Evolutionary conservation across 2,329 filamentous ascomycete species (phyloP), one percentile per base, ranked within the genome.

Genomic region (Ciborinia camelliae): DNA sequence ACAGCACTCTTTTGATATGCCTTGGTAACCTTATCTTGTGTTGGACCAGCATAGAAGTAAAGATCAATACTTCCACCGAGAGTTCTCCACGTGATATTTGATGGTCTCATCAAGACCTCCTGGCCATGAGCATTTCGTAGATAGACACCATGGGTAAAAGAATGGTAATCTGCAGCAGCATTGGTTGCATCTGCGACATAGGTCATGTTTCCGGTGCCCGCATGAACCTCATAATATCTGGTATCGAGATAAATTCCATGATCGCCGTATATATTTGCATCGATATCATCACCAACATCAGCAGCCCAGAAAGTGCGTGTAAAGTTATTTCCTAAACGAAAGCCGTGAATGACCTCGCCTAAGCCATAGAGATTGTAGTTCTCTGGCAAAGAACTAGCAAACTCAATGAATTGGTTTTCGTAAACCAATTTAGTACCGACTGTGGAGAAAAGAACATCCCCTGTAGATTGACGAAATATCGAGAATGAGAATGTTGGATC

Each of bases 171-270:
- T 18, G 79, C 79, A 4, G 80, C 79, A 8, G 77, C 76, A 68
- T 84, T 79, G 0, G 83, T 80, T 15, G 85, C 79, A 66, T 86
- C 79, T 55, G 82, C 82, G 18, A 84, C 79, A 30, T 88, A 84
- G 1, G 77, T 80, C 55, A 83, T 77, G 39, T 78, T 76, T 4
- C 82, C 81, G 4, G 79, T 78, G 1, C 77, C 74, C 1, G 75
- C 66, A 57, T 83, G 78, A 14, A 82, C 77, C 68, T 87, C 81
- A 70, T 87, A 91, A 76, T 92, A 94, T 65, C 90, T 82, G 1
- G 90, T 93, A 68, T 94, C 91, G 4, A 93, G 79, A 73, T 94
- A 95, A 72, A 93, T 86, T 0, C 91, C 88, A 70, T 95, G 91
- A 48, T 81, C 83, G 8, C 91, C 90, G 71, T 95, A 95, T 7